Evolutionary conservation across 202 grass and related monocot species (phyloP).

Genomic region (Setaria italica): DNA sequence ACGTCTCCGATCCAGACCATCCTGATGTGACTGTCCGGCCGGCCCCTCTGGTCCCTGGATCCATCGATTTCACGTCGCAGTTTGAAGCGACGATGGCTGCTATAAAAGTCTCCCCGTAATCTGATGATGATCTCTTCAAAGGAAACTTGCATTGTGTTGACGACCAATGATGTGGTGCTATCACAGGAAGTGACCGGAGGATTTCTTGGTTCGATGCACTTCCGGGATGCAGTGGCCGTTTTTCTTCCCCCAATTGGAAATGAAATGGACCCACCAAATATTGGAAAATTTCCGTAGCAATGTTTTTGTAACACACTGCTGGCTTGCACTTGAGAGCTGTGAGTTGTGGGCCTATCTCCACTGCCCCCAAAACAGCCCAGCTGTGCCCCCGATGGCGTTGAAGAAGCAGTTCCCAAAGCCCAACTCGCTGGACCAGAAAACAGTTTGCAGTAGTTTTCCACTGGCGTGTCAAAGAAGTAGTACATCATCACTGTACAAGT

Average conservation of each 20-base stretch:
- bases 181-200: background rate
- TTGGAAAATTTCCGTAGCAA: background rate
- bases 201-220: background rate
- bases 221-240: background rate
- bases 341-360: no score
- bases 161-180: no score
- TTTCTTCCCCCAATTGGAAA: background rate
- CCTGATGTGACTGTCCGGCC: background rate
- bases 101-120: background rate
- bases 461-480: no score
- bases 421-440: no score
- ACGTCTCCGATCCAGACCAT: background rate
- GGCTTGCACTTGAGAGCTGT: no score
- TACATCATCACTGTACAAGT: no score
- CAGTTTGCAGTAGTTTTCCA: no score
- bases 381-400: no score
- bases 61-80: background rate
- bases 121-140: background rate
- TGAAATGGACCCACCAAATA: background rate
- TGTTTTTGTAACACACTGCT: no score
- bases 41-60: background rate
- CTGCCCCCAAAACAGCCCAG: no score
- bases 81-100: background rate
- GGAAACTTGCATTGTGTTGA: background rate
- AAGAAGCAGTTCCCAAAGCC: no score